Evolutionary conservation across 345 rosid species (phyloP).

Genomic region (Gossypium rotundifolium): DNA sequence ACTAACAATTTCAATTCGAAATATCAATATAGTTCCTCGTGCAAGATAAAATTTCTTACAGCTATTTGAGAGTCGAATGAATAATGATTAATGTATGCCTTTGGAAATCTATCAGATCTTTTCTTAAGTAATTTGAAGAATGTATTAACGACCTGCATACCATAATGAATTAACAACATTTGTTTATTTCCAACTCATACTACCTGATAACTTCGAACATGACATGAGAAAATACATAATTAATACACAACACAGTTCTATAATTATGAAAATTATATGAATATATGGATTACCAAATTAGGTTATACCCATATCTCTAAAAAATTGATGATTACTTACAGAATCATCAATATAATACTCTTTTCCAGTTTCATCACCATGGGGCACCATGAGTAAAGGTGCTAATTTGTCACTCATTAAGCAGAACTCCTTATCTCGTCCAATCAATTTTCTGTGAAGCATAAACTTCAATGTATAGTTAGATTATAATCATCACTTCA

Average conservation of each 20-base stretch:
- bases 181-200: too few relatives aligned
- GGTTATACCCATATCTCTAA: background rate
- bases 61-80: background rate
- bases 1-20: background rate
- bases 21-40: background rate
- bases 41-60: background rate
- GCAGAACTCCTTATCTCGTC: too few relatives aligned
- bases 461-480: too few relatives aligned
- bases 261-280: background rate
- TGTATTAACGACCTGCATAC: background rate
- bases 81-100: background rate
- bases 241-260: background rate
- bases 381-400: background rate
- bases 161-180: background rate
- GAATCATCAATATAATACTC: background rate
- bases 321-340: background rate
- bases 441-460: too few relatives aligned
- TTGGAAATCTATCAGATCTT: background rate
- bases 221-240: background rate
- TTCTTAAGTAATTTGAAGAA: constrained; percentile 1
- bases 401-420: too few relatives aligned
- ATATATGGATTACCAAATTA: too few relatives aligned
- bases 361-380: background rate
- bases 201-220: background rate
- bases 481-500: too few relatives aligned